A percentile compares a stretch with the other conserved stretches of the same genome.
These are phyloP conservation scores for Powellomyces hirtus DNA, from an alignment of 192 early-diverging fungal species.

Conservation along the genomic window DNA sequence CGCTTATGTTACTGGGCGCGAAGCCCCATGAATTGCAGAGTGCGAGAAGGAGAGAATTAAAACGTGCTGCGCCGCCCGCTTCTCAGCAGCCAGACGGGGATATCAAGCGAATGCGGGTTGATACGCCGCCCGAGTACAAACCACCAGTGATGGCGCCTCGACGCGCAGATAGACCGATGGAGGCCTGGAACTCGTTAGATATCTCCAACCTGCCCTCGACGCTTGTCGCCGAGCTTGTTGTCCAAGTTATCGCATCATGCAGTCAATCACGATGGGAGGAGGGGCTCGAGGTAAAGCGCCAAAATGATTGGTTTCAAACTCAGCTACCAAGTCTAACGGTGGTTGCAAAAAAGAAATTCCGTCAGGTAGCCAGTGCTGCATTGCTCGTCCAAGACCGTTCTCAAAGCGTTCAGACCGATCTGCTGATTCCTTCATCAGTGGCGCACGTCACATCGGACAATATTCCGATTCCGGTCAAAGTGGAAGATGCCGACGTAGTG, in stretches of 20 bases:
- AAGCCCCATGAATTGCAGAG: constrained; percentile 41
- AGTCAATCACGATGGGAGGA: constrained; percentile 12
- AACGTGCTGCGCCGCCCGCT: constrained; percentile 4
- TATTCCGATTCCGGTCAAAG: no score
- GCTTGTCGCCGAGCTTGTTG: constrained; percentile 31
- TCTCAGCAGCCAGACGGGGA: neutral
- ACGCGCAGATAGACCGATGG: neutral
- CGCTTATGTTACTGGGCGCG: constrained; percentile 32
- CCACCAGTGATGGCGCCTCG: no score
- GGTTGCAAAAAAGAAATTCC: no score
- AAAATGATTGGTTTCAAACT: no score
- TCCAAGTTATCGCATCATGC: constrained; percentile 19
- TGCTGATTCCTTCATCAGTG: no score
- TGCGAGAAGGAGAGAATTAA: constrained; percentile 13
- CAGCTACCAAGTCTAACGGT: no score
- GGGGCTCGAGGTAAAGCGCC: neutral
- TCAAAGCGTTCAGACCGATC: no score
- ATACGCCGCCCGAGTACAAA: neutral
- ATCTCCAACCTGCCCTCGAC: constrained; percentile 19
- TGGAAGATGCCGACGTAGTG: neutral
- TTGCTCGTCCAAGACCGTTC: no score
- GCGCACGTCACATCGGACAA: no score
- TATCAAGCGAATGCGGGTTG: neutral
- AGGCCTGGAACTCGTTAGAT: constrained; percentile 20
- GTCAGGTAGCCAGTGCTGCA: no score